Base-by-base conservation (phyloP, 2,329 filamentous ascomycete species). In the Ploettnerulaceae sp. region DNA sequence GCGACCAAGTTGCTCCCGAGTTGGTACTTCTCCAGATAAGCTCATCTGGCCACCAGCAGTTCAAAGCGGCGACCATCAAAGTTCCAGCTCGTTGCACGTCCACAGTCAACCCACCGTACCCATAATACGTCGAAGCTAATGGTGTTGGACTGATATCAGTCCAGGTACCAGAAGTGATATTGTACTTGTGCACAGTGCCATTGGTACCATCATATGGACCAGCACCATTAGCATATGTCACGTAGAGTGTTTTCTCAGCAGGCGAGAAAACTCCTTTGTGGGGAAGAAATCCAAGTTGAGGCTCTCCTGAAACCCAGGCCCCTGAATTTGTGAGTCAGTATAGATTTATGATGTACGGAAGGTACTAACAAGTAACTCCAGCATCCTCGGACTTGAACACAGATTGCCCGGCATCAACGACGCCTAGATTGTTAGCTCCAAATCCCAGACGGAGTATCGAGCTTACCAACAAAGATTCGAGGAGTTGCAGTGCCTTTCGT, bases 41-140 rank as follows among this genome's bases (percentile, higher is more conserved):
- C 1, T 71, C 75, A 49, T 81, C 77, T 0, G 77, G 77, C 64
- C 70, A 80, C 77, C 77, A 81, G 12, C 70, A 73, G 62, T 81
- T 81, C 31, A 80, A 59, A 1, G 70, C 71, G 0, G 76, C 75
- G 0, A 79, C 76, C 35, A 81, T 71, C 12, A 81, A 57, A 0
- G 76, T 80, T 0, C 76, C 77, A 0, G 77, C 70, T 18, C 71
- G 73, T 53, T 73, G 67, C 51, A 72, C 64, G 37, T 81, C 77
- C 15, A 81, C 64, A 0, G 70, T 66, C 1, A 81, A 62, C 2
- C 77, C 77, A 5, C 77, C 77, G 34, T 79, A 81, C 1, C 77
- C 77, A 46, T 58, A 58, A 14, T 51, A 70, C 75, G 59, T 69
- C 68, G 54, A 40, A 5, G 45, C 35, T 12, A 56, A 15, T 9